A percentile compares a stretch with the other conserved stretches of the same genome.
These are phyloP conservation scores for Saccharomyces eubayanus DNA, from an alignment of 805 yeast species.

Conservation along the genomic window DNA sequence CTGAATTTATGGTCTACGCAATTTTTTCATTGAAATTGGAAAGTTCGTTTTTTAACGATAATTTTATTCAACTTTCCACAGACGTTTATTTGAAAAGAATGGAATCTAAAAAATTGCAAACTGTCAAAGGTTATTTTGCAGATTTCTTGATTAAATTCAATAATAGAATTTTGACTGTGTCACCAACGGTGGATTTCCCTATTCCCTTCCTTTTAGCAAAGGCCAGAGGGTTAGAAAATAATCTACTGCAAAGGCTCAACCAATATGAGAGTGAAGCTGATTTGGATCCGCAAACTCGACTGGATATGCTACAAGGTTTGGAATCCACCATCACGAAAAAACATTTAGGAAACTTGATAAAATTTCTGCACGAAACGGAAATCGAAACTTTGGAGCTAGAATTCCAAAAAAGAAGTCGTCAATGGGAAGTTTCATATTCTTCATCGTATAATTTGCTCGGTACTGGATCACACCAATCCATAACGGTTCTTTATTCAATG, in stretches of 20 bases:
- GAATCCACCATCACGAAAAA: conserved; percentile 27
- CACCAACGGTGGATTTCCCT: conserved; percentile 75
- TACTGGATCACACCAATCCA: conserved; percentile 67
- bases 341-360: conserved; percentile 28
- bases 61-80: conserved; percentile 46
- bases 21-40: conserved; percentile 76
- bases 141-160: conserved; percentile 36
- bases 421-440: conserved; percentile 58
- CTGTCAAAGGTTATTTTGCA: conserved; percentile 28
- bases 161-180: conserved; percentile 60
- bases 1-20: conserved; percentile 72
- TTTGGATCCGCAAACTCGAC: conserved; percentile 2
- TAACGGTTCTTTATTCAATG: conserved; percentile 70
- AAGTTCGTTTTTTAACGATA: conserved; percentile 62
- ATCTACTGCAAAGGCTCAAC: conserved; percentile 22
- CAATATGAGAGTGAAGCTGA: conserved; percentile 12
- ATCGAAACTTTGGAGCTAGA: conserved; percentile 26
- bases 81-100: conserved; percentile 25
- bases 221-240: conserved; percentile 45
- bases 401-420: conserved; percentile 36
- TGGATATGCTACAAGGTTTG: conserved; percentile 7
- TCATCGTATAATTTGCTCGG: conserved; percentile 52
- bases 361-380: conserved; percentile 28
- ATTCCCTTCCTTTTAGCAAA: conserved; percentile 54
- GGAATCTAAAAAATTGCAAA: conserved; percentile 9